phyloP scores from a whole-genome alignment of 306 rosid genomes.

The Prunus davidiana region DNA sequence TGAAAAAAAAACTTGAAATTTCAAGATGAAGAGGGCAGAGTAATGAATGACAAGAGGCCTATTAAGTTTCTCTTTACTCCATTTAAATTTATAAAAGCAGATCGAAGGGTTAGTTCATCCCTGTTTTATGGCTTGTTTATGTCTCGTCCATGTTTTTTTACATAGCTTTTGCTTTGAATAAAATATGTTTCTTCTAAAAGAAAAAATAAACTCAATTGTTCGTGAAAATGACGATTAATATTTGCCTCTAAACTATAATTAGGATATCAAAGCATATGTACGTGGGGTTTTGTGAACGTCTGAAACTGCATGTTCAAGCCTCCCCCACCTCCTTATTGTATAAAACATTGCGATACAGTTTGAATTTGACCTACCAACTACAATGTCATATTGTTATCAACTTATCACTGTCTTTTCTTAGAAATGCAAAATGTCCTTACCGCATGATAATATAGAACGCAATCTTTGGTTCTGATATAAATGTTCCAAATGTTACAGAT shows the following conservation, averaged over 20 bases:
- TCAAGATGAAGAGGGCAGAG: neutral
- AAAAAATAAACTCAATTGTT: neutral
- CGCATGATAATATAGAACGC: constrained; percentile 19
- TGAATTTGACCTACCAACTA: neutral
- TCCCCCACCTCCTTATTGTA: neutral
- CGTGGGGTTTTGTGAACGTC: neutral
- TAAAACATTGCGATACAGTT: neutral
- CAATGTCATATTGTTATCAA: neutral
- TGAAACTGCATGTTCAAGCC: neutral
- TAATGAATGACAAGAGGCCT: neutral
- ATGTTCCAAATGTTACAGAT: constrained; percentile 44
- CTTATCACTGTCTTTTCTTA: neutral
- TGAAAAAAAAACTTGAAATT: neutral
- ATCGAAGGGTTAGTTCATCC: neutral
- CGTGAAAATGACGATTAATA: neutral
- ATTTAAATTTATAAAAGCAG: neutral
- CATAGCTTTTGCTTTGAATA: neutral
- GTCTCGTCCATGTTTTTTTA: neutral
- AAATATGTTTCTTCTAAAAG: too few species aligned
- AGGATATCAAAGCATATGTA: neutral
- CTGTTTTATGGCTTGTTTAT: neutral
- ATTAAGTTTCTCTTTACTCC: neutral
- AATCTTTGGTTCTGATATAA: neutral
- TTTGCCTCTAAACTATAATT: neutral
- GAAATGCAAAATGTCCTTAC: neutral